Base-by-base conservation (phyloP, 31 red algal species). In the Odonthalia washingtoniensis region DNA sequence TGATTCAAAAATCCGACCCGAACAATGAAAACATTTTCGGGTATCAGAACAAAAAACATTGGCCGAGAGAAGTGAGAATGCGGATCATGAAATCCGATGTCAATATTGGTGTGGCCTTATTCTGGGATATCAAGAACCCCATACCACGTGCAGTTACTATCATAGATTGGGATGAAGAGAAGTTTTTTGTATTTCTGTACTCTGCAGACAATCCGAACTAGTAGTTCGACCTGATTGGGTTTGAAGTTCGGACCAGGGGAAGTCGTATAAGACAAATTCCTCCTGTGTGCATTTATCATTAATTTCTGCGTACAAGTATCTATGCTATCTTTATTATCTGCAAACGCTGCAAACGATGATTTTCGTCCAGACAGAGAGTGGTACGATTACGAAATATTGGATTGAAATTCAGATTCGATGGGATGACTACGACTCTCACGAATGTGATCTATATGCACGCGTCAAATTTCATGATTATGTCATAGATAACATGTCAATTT, bases 231-330 rank as follows among this genome's bases (percentile, higher is more conserved):
- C 95, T 99, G 97, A 75, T 74, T 9, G 94, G 94, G 21, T 99
- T 95, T 79, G 97, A 99, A 57, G 92, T 96, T 65, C 94, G 97
- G 45, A 89, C 49, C 97, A 94, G 46, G 82, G 97, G 30, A 99
- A 99, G 81, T 97, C 95, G 17, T 99, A 99, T 83, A 96, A 96
- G 64, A 97, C 96, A 94, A 96, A 99, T 74, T 99, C 94, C 28
- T 96, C 94, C 1, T 96, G 97, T 86, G 97, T 94, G 0, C 94
- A 99, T 64, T 89, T 99, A 67, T 72, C 94, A 30, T 46, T 99
- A 38, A 87, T 98, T 62, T 92, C 96, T 16, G 85, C 92, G 3
- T 95, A 95, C 75, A 96, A 33, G 96, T 98, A 17, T 92, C 91
- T 3, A 90, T 91, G 75, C 96, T 92, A 61, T 92, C 84, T 34